These are phyloP conservation scores for Pythium oligandrum DNA, from an alignment of 352 stramenopile genomes.

Conservation along the genomic window DNA sequence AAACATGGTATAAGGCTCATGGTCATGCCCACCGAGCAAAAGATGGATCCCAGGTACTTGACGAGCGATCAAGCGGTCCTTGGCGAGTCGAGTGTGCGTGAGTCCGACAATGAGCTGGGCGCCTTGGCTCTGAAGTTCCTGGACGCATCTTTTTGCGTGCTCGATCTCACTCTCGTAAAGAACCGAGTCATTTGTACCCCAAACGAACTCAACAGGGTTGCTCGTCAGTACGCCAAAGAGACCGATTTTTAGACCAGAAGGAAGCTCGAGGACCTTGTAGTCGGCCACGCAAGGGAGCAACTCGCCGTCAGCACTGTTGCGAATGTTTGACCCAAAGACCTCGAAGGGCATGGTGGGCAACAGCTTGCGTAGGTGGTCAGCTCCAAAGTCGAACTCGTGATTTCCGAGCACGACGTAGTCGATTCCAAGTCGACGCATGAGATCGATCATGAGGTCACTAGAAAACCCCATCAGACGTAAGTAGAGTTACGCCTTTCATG, in stretches of 20 bases:
- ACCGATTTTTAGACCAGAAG: constrained; percentile 36
- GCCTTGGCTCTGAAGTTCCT: constrained; percentile 33
- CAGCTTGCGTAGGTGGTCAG: constrained; percentile 27
- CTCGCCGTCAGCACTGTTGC: constrained; percentile 18
- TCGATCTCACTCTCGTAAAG: constrained; percentile 40
- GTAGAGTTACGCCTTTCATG: neutral
- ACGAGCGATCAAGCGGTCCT: constrained; percentile 56
- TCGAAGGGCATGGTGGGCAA: constrained; percentile 36
- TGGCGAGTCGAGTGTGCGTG: constrained; percentile 68
- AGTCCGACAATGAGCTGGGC: constrained; percentile 74
- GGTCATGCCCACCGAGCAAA: constrained; percentile 89
- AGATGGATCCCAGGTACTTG: constrained; percentile 60
- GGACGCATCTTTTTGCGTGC: constrained; percentile 49
- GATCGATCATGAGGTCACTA: constrained; percentile 35
- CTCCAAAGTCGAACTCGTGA: constrained; percentile 76
- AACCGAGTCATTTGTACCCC: constrained; percentile 9
- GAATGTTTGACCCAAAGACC: constrained; percentile 60
- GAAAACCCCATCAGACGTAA: no score
- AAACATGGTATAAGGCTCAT: constrained; percentile 69
- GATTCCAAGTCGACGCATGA: constrained; percentile 46
- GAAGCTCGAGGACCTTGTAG: constrained; percentile 25
- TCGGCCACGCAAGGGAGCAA: constrained; percentile 36
- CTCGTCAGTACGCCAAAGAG: constrained; percentile 60
- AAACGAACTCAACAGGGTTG: constrained; percentile 37
- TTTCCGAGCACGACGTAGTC: constrained; percentile 73